Conservation (phyloP, 2,329 filamentous ascomycete species). For the Diaporthe nobilis region DNA sequence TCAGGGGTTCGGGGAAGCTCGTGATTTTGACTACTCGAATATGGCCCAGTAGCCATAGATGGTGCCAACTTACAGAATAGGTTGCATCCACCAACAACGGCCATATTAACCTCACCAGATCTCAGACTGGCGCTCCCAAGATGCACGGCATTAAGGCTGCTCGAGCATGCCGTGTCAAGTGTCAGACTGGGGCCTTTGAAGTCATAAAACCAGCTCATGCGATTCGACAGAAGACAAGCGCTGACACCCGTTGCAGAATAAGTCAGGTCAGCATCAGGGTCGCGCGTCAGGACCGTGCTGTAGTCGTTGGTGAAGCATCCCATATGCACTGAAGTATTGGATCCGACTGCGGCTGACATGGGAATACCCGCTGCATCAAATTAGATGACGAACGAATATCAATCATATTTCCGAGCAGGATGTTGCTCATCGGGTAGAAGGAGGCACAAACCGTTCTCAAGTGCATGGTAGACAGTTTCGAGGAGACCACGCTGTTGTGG, state of each 20-base stretch:
- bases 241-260: slow-evolving; percentile 53
- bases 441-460: slow-evolving; percentile 36
- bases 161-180: slow-evolving; percentile 57
- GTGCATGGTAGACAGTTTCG: slow-evolving; percentile 26
- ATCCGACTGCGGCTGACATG: slow-evolving; percentile 6
- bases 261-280: slow-evolving; percentile 43
- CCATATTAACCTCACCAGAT: slow-evolving; percentile 15
- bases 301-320: slow-evolving; percentile 48
- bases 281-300: slow-evolving; percentile 40
- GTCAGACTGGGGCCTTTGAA: slow-evolving; percentile 53
- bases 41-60: background rate
- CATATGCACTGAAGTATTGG: slow-evolving; percentile 44
- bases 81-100: slow-evolving; percentile 13
- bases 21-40: background rate
- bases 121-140: slow-evolving; percentile 28
- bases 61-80: background rate
- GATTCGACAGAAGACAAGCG: slow-evolving; percentile 49
- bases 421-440: background rate
- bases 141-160: slow-evolving; percentile 23
- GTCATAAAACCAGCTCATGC: slow-evolving; percentile 58
- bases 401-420: too few relatives aligned
- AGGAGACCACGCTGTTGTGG: slow-evolving; percentile 36
- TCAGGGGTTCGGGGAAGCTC: background rate
- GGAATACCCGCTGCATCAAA: slow-evolving; percentile 13
- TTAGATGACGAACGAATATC: background rate